Percentiles rank a stretch among this genome's conserved stretches.
These are phyloP conservation scores for Aureobasidium pullulans DNA, from an alignment of 2,329 filamentous ascomycete genomes.

Conservation along the genomic window DNA sequence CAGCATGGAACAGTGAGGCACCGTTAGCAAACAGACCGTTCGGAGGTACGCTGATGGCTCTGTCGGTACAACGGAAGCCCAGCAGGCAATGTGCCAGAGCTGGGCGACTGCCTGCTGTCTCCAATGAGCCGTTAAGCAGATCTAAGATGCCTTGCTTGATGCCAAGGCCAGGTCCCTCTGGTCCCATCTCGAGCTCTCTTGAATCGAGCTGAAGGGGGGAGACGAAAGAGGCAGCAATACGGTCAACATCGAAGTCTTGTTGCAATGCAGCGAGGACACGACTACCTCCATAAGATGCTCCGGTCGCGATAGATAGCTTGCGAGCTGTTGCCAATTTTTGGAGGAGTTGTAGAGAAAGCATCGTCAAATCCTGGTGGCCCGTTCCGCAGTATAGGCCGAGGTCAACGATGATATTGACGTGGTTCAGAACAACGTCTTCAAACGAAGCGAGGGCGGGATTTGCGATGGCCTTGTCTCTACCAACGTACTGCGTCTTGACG, in stretches of 20 bases:
- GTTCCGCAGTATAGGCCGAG: constrained; percentile 82
- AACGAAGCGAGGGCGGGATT: constrained; percentile 79
- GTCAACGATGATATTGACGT: constrained; percentile 70
- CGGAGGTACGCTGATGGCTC: constrained; percentile 59
- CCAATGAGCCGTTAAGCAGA: constrained; percentile 75
- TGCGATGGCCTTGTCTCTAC: constrained; percentile 55
- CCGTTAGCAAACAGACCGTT: constrained; percentile 64
- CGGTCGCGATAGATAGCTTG: constrained; percentile 60
- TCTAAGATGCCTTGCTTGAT: constrained; percentile 76
- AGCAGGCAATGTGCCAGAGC: constrained; percentile 86
- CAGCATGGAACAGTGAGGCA: constrained; percentile 73
- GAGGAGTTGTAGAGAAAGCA: constrained; percentile 73
- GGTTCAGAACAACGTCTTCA: constrained; percentile 81
- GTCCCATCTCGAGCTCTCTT: constrained; percentile 66
- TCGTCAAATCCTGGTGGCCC: constrained; percentile 70
- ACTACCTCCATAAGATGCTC: constrained; percentile 36
- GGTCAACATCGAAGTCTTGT: constrained; percentile 68
- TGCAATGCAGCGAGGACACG: constrained; percentile 76
- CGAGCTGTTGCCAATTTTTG: constrained; percentile 80
- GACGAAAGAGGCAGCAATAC: constrained; percentile 68
- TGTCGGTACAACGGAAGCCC: constrained; percentile 73
- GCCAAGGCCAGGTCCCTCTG: constrained; percentile 63
- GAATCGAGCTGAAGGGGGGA: constrained; percentile 57
- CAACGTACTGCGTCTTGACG: constrained; percentile 58
- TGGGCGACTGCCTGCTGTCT: constrained; percentile 65